Evolutionary conservation across 805 yeast genomes (phyloP).

Genomic region (Dipodascus geniculatus): DNA sequence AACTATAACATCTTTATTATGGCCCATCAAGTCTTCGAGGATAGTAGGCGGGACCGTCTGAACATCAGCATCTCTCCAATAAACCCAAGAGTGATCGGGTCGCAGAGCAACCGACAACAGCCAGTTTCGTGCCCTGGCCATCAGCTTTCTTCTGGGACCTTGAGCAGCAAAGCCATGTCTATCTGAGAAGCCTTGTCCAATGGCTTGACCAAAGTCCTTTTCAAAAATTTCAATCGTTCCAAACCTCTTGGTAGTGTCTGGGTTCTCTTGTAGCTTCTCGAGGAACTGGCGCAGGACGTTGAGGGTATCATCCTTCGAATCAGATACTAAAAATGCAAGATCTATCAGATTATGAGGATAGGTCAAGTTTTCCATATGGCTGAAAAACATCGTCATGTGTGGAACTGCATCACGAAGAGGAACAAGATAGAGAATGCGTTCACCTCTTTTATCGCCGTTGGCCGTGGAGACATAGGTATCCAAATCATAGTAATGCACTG

Average conservation of each 20-base stretch:
- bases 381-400: constrained; percentile 81
- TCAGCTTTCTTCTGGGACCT: constrained; percentile 85
- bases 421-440: constrained; percentile 73
- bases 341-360: constrained; percentile 84
- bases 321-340: constrained; percentile 76
- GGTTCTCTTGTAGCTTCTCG: constrained; percentile 50
- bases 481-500: constrained; percentile 65
- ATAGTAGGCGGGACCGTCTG: constrained; percentile 78
- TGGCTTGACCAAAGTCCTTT: constrained; percentile 85
- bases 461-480: constrained; percentile 49
- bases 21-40: constrained; percentile 86
- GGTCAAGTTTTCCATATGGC: constrained; percentile 65
- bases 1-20: constrained; percentile 81
- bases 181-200: constrained; percentile 88
- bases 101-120: constrained; percentile 70
- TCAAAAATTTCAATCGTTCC: constrained; percentile 76
- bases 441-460: constrained; percentile 70
- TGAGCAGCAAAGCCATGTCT: constrained; percentile 95
- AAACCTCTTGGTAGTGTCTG: constrained; percentile 50
- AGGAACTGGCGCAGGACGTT: constrained; percentile 48
- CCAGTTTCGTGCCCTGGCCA: constrained; percentile 97
- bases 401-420: constrained; percentile 88
- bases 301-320: constrained; percentile 82
- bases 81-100: constrained; percentile 92
- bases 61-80: constrained; percentile 98